Base-by-base conservation (phyloP, 768 basidiomycete species). In the Cystofilobasidium capitatum region DNA sequence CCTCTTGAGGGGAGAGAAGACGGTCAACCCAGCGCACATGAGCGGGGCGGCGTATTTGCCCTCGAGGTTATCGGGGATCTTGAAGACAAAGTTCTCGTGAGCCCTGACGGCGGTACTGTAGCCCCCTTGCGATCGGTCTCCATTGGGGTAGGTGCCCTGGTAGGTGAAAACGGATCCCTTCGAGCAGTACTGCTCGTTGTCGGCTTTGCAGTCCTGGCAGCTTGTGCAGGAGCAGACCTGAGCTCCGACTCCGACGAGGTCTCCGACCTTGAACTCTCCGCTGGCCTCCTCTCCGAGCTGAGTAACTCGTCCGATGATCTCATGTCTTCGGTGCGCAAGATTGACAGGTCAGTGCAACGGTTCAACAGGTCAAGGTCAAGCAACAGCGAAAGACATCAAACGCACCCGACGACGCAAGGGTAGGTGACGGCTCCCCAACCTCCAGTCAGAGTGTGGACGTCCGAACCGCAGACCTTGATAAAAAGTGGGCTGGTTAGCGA, bases 11-110 rank as follows among this genome's bases (percentile, higher is more conserved):
- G 86, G 85, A 0, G 83, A 84, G 77, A 79, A 85, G 10, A 83
- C 82, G 9, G 85, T 86, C n/a, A 85, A 73, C 35, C 85, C 85
- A 8, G 79, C 86, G 72, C 84, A 87, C 67, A 69, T 58, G 81
- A 87, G 81, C 9, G 85, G 84, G 1, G 84, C 84, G 5, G 83
- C 84, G 55, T 83, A 70, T 62, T 81, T 81, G 9, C 82, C 79
- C 36, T 81, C 76, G 31, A 87, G 74, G 16, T 72, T 77, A 12
- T 83, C 79, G 1, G 86, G 86, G 45, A 88, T 82, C 13, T 79
- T 79, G 73, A 85, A 81, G 39, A 83, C 83, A 71, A 83, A 87
- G 62, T 79, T 81, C 51, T 76, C 73, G 62, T 79, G 78, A 24
- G 76, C 79, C 36, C 80, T 75, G 63, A 80, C 74, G 72, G 78